phyloP scores from a whole-genome alignment of 257 asterid species.

The Coffea canephora region DNA sequence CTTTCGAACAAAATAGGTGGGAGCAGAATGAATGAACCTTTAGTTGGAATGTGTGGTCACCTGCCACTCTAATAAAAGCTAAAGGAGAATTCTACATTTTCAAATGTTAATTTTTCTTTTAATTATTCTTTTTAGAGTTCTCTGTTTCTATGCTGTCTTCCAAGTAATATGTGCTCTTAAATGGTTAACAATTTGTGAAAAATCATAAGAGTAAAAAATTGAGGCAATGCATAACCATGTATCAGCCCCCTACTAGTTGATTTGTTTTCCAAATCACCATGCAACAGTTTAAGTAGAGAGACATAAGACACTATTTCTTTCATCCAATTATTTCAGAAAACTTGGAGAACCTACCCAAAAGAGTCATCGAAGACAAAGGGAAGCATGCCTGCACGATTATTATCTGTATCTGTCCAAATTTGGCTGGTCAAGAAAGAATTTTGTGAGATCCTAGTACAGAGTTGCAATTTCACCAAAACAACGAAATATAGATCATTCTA shows the following conservation, averaged over 20 bases:
- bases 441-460: slow-evolving; percentile 15
- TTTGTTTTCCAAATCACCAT: slow-evolving; percentile 1
- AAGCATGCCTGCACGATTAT: slow-evolving; percentile 92
- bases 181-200: neutral
- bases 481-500: slow-evolving; percentile 17
- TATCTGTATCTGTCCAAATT: slow-evolving; percentile 98
- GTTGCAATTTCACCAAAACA: slow-evolving; percentile 10
- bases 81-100: too few species aligned
- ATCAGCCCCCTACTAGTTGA: neutral
- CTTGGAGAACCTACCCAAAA: slow-evolving; percentile 67
- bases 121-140: neutral
- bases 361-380: slow-evolving; percentile 98
- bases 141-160: neutral
- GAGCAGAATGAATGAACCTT: neutral
- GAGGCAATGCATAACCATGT: neutral
- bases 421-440: slow-evolving; percentile 57
- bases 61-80: neutral
- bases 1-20: neutral
- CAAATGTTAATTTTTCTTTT: neutral
- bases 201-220: neutral
- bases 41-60: neutral
- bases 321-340: neutral
- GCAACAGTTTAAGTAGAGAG: neutral
- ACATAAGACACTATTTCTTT: neutral
- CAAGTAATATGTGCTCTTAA: neutral